Evolutionary conservation across 2,329 filamentous ascomycete species (phyloP).

Genomic region (Aureobasidium sp.): DNA sequence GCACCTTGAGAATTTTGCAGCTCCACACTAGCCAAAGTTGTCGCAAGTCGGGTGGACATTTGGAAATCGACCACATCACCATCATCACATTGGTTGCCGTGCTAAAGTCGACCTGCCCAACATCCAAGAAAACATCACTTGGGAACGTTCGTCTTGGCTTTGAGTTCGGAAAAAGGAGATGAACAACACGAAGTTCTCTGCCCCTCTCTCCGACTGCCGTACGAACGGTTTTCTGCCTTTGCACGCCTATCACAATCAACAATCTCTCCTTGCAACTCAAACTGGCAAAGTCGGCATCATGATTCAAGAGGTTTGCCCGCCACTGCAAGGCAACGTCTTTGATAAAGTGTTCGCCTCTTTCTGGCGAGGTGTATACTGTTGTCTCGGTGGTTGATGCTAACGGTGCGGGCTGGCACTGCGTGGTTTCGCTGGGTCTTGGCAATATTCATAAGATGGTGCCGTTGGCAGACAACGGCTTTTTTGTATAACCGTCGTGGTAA

Average conservation of each 20-base stretch:
- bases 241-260: slow-evolving; percentile 12
- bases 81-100: neutral
- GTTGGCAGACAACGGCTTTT: slow-evolving; percentile 12
- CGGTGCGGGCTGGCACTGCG: neutral
- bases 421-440: slow-evolving; percentile 10
- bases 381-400: slow-evolving; percentile 12
- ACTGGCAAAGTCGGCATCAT: neutral
- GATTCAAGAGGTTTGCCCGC: neutral
- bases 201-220: neutral
- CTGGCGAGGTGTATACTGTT: neutral
- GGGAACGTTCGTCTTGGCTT: slow-evolving; percentile 7
- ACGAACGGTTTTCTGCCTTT: neutral
- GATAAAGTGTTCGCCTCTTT: neutral
- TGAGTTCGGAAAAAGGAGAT: slow-evolving; percentile 7
- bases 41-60: neutral
- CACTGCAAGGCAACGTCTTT: slow-evolving; percentile 4
- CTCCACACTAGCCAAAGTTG: neutral
- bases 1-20: neutral
- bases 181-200: neutral
- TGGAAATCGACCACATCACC: neutral
- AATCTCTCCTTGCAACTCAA: neutral
- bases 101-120: neutral
- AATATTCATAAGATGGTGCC: slow-evolving; percentile 9
- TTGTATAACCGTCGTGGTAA: slow-evolving; percentile 7
- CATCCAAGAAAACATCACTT: neutral